Evolutionary conservation across 2,329 filamentous ascomycete species (phyloP).

Genomic region (Cordyceps pruinosa): DNA sequence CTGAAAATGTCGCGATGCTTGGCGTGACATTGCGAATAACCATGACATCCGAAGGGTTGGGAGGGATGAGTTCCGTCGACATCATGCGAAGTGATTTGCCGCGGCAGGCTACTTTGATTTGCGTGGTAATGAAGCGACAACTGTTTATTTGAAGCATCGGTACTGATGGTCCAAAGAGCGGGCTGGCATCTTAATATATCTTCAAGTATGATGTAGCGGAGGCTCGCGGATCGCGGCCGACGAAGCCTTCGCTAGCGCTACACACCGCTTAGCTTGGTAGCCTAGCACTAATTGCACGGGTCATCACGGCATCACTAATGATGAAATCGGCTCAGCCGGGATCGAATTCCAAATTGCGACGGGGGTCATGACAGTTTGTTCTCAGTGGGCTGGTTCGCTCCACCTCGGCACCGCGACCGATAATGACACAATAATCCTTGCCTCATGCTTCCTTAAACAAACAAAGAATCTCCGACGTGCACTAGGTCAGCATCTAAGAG

Average conservation of each 20-base stretch:
- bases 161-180: no score
- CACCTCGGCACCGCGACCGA: not conserved
- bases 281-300: conserved; percentile 1
- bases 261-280: not conserved
- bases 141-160: not conserved
- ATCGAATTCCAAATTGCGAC: conserved; percentile 2
- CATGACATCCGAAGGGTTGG: conserved; percentile 75
- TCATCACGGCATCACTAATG: conserved; percentile 1
- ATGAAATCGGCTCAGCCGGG: not conserved
- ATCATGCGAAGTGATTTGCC: conserved; percentile 30
- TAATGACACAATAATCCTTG: not conserved
- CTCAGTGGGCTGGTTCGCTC: not conserved
- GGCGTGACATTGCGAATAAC: conserved; percentile 81
- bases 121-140: not conserved
- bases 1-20: conserved; percentile 68
- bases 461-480: not conserved
- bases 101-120: not conserved
- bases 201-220: not conserved
- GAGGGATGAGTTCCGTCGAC: conserved; percentile 58
- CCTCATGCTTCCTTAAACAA: no score
- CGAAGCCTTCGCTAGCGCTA: no score
- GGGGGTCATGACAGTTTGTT: not conserved
- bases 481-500: no score
- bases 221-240: not conserved
- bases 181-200: not conserved